phyloP scores from a whole-genome alignment of 169 alveolate genomes.

The Amoebophrya sp. region DNA sequence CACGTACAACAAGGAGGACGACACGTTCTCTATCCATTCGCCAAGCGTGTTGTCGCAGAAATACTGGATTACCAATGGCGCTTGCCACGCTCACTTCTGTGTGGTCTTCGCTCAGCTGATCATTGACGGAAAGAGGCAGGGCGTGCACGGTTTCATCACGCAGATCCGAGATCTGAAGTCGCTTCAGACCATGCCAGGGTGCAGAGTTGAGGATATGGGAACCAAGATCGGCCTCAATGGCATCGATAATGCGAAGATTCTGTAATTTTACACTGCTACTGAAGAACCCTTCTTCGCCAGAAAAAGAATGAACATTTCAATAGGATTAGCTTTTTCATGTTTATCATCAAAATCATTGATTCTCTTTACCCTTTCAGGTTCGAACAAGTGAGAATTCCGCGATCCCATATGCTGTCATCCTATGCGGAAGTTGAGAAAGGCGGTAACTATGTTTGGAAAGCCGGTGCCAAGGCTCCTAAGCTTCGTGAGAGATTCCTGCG shows the following conservation, averaged over 20 bases:
- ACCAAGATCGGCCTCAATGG: slow-evolving; percentile 59
- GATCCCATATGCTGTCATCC: slow-evolving; percentile 49
- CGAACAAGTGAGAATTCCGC: slow-evolving; percentile 55
- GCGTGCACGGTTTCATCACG: slow-evolving; percentile 39
- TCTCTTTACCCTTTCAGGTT: no score
- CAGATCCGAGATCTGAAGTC: slow-evolving; percentile 37
- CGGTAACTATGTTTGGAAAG: not conserved
- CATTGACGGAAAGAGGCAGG: slow-evolving; percentile 28
- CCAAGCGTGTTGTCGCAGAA: slow-evolving; percentile 60
- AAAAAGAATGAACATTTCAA: no score
- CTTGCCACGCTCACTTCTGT: slow-evolving; percentile 60
- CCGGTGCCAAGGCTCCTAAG: slow-evolving; percentile 17
- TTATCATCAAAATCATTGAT: no score
- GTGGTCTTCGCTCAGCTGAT: slow-evolving; percentile 65
- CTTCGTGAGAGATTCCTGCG: slow-evolving; percentile 53
- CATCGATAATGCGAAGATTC: slow-evolving; percentile 63
- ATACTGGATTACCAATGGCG: slow-evolving; percentile 70
- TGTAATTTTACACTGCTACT: slow-evolving; percentile 22
- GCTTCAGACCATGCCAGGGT: slow-evolving; percentile 49
- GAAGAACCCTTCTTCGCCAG: not conserved
- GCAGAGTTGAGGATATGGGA: slow-evolving; percentile 66
- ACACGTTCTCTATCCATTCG: slow-evolving; percentile 59
- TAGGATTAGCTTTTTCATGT: no score
- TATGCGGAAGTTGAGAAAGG: not conserved
- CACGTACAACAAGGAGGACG: slow-evolving; percentile 54